Percentiles rank a stretch among this genome's conserved stretches.
These are phyloP conservation scores for Eimeria acervulina DNA, from an alignment of 169 alveolate genomes.

Conservation along the genomic window DNA sequence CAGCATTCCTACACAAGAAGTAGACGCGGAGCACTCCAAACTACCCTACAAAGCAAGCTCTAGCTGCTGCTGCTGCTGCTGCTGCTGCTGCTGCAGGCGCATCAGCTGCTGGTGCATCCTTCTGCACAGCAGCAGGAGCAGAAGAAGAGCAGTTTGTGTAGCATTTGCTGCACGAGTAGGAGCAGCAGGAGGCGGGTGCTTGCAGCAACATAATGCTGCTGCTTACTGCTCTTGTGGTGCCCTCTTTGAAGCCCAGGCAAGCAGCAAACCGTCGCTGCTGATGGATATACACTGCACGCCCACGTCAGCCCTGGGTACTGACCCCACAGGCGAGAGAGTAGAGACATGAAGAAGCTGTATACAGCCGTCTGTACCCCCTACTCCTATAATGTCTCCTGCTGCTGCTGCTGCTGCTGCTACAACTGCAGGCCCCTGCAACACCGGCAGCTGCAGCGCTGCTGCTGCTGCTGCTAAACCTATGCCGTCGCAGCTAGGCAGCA, in stretches of 20 bases:
- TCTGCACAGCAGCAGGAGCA: too few relatives aligned
- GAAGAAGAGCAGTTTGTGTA: too few relatives aligned
- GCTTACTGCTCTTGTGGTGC: not conserved
- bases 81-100: too few relatives aligned
- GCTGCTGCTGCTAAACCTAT: too few relatives aligned
- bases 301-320: not conserved
- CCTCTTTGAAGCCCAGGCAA: conserved; percentile 11
- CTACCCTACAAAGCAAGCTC: too few relatives aligned
- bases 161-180: not conserved
- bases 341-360: not conserved
- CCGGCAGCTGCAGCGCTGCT: too few relatives aligned
- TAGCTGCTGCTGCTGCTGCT: too few relatives aligned
- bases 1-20: too few relatives aligned
- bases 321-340: not conserved
- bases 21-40: too few relatives aligned
- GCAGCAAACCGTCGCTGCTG: not conserved
- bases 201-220: not conserved
- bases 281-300: not conserved
- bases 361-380: conserved; percentile 2
- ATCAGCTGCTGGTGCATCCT: too few relatives aligned
- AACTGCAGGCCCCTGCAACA: too few relatives aligned
- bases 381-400: not conserved
- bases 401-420: conserved; percentile 1
- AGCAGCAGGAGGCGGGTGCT: not conserved
- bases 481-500: not conserved